These are phyloP conservation scores for Boletus eberwhitei DNA, from an alignment of 768 basidiomycete species.

Conservation along the genomic window DNA sequence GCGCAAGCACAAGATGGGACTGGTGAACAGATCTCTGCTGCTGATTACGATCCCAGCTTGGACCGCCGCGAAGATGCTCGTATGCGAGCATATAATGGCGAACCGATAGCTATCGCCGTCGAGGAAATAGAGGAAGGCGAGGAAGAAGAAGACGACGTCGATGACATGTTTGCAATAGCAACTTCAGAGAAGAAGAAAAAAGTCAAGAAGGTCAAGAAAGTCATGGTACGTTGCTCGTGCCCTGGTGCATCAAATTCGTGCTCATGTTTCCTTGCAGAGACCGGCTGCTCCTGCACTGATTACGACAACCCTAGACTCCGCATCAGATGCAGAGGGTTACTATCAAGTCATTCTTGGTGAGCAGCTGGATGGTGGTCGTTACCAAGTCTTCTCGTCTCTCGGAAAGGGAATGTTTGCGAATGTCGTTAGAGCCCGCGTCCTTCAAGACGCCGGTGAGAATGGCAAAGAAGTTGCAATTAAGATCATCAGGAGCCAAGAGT, in stretches of 20 bases:
- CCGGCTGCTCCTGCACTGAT: conserved; percentile 59
- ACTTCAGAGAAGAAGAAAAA: conserved; percentile 47
- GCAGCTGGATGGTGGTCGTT: conserved; percentile 85
- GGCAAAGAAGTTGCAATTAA: conserved; percentile 94
- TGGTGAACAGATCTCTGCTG: conserved; percentile 78
- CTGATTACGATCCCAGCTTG: conserved; percentile 85
- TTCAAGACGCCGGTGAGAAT: conserved; percentile 55
- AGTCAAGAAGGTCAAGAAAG: conserved; percentile 56
- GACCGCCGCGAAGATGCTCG: conserved; percentile 86
- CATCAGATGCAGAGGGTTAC: conserved; percentile 93
- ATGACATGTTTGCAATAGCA: conserved; percentile 91
- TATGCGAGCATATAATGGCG: conserved; percentile 50
- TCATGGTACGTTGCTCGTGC: conserved; percentile 39
- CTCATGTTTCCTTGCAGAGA: conserved; percentile 35
- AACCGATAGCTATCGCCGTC: conserved; percentile 38
- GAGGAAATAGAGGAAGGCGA: conserved; percentile 46
- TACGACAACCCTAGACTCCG: conserved; percentile 80
- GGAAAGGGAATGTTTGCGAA: conserved; percentile 99
- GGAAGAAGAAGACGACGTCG: conserved; percentile 82
- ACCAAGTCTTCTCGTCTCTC: conserved; percentile 92
- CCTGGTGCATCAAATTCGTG: background rate
- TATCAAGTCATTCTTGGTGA: conserved; percentile 94
- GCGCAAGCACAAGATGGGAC: conserved; percentile 43
- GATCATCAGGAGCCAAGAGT: conserved; percentile 92
- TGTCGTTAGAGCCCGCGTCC: conserved; percentile 85